phyloP scores from a whole-genome alignment of 495 filamentous ascomycete species.

The Hyaloscypha bicolor region DNA sequence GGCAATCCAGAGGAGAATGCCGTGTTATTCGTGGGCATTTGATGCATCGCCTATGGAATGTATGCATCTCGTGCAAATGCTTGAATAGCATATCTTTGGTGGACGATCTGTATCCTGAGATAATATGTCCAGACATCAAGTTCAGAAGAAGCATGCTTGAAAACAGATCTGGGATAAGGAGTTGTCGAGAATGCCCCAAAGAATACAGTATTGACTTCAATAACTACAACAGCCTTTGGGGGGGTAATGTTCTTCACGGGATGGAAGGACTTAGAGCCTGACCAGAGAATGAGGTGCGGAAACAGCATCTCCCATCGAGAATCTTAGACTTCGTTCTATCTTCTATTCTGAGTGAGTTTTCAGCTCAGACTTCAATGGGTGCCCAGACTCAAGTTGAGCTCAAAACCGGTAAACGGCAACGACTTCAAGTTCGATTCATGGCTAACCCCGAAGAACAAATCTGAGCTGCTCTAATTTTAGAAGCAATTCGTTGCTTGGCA shows the following conservation, averaged over 20 bases:
- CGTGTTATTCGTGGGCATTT: constrained; percentile 19
- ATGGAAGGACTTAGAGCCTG: constrained; percentile 20
- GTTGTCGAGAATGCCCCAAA: constrained; percentile 19
- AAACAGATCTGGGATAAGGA: constrained; percentile 5
- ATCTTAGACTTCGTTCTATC: not conserved
- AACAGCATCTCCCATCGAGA: not conserved
- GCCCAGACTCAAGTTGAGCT: not conserved
- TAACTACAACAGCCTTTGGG: constrained; percentile 11
- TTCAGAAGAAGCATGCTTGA: not conserved
- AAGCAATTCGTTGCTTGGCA: not conserved
- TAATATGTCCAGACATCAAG: constrained; percentile 21
- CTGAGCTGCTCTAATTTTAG: constrained; percentile 2
- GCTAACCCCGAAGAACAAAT: constrained; percentile 13
- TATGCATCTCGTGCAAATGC: constrained; percentile 16
- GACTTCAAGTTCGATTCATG: constrained; percentile 19
- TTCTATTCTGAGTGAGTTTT: no score
- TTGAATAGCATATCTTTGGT: not conserved
- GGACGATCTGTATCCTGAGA: not conserved
- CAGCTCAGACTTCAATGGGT: no score
- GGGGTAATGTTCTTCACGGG: constrained; percentile 22
- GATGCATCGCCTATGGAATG: constrained; percentile 17
- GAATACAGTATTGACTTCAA: constrained; percentile 25
- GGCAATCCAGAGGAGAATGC: constrained; percentile 21
- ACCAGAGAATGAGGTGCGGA: constrained; percentile 15
- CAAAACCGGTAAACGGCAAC: not conserved